A percentile compares a stretch with the other conserved stretches of the same genome.
phyloP scores from a whole-genome alignment of 129 eudicot genomes.

The Saposhnikovia divaricata region DNA sequence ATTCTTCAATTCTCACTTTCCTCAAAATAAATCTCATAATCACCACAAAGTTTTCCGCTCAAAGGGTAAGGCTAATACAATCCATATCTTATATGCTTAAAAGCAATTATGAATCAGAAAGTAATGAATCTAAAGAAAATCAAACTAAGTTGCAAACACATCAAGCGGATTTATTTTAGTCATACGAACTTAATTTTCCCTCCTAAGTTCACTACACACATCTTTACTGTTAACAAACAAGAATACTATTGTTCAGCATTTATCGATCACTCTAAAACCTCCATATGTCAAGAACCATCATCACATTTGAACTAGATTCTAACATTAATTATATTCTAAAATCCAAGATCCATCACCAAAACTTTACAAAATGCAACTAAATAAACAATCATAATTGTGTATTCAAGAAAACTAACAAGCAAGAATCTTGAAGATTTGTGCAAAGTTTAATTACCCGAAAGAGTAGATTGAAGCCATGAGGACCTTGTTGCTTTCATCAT shows the following conservation, averaged over 20 bases:
- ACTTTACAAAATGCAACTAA: background rate
- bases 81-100: background rate
- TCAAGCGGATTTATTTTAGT: background rate
- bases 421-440: background rate
- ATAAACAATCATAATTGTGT: background rate
- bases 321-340: background rate
- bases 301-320: background rate
- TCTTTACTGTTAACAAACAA: background rate
- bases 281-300: background rate
- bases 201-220: background rate
- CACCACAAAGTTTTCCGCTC: background rate
- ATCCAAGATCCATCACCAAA: background rate
- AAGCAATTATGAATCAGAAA: background rate
- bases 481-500: constrained; percentile 37
- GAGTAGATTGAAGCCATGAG: constrained; percentile 82
- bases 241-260: background rate
- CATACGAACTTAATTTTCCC: background rate
- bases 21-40: background rate
- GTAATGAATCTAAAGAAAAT: background rate
- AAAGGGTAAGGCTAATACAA: background rate
- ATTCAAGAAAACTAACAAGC: background rate
- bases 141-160: background rate
- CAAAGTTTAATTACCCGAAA: constrained; percentile 38
- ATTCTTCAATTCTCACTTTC: too few species aligned
- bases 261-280: background rate